These are phyloP conservation scores for Trichoderma sp. DNA, from an alignment of 2,329 filamentous ascomycete genomes.

Conservation along the genomic window DNA sequence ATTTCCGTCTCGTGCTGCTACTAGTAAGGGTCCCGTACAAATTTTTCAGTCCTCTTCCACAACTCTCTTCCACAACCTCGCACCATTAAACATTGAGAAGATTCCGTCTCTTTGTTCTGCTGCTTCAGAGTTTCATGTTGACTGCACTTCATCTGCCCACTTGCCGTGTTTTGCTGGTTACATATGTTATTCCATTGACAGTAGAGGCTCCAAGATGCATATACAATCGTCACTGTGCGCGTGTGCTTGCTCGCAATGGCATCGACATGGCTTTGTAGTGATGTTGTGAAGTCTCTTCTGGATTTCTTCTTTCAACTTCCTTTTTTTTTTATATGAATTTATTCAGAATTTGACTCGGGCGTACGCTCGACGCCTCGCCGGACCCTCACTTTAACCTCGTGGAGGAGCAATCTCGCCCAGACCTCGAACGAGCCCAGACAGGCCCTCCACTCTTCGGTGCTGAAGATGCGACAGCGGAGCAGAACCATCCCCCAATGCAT, in stretches of 20 bases:
- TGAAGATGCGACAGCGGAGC: conserved; percentile 65
- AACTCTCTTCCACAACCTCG: conserved; percentile 6
- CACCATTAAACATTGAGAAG: neutral
- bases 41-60: conserved; percentile 25
- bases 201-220: conserved; percentile 5
- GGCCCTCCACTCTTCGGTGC: conserved; percentile 68
- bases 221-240: conserved; percentile 19
- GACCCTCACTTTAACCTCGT: conserved; percentile 73
- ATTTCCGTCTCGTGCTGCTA: conserved; percentile 18
- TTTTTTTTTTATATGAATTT: conserved; percentile 32
- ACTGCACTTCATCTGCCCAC: conserved; percentile 9
- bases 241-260: conserved; percentile 13
- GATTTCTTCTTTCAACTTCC: conserved; percentile 25
- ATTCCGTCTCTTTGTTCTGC: neutral
- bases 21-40: conserved; percentile 10
- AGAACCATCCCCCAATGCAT: conserved; percentile 54
- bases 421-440: conserved; percentile 34
- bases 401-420: conserved; percentile 50
- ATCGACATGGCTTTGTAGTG: conserved; percentile 11
- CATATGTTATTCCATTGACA: conserved; percentile 4
- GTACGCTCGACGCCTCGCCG: conserved; percentile 65
- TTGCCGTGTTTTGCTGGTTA: conserved; percentile 1
- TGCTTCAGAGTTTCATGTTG: neutral
- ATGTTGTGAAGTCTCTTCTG: conserved; percentile 5
- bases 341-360: conserved; percentile 46